Evolutionary conservation across 2,329 filamentous ascomycete species (phyloP).

Genomic region (Cladosporium austrohemisphaericum): DNA sequence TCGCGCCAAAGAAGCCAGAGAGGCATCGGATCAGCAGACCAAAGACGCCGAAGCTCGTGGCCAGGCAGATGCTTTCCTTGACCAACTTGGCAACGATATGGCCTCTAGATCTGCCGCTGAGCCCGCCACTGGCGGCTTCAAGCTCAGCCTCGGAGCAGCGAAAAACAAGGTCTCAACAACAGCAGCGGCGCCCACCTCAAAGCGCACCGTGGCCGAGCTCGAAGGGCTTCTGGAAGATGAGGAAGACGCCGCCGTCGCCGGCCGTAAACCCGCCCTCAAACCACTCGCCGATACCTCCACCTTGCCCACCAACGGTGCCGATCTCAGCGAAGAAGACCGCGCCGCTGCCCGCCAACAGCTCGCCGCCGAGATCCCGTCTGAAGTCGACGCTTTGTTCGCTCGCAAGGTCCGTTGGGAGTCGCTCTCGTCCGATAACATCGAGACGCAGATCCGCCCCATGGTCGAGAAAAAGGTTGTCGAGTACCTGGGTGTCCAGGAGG

Average conservation of each 20-base stretch:
- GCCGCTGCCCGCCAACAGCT: constrained; percentile 75
- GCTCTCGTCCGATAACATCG: constrained; percentile 74
- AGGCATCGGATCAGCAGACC: constrained; percentile 59
- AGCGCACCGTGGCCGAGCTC: constrained; percentile 82
- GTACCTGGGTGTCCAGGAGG: constrained; percentile 91
- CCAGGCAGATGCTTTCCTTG: constrained; percentile 87
- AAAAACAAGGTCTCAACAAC: constrained; percentile 59
- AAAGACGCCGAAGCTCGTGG: constrained; percentile 75
- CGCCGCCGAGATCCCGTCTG: constrained; percentile 83
- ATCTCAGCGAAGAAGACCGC: constrained; percentile 82
- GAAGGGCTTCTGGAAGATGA: constrained; percentile 94
- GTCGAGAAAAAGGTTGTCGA: constrained; percentile 98
- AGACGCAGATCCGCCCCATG: constrained; percentile 86
- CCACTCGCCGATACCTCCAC: constrained; percentile 38
- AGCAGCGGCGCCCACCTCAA: constrained; percentile 29
- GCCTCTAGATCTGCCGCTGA: constrained; percentile 44
- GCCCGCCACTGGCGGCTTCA: constrained; percentile 58
- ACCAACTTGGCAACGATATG: constrained; percentile 76
- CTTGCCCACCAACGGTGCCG: constrained; percentile 72
- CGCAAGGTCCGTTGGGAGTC: constrained; percentile 92
- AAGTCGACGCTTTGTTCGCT: constrained; percentile 82
- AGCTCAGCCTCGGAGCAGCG: constrained; percentile 81
- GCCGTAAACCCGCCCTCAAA: constrained; percentile 38
- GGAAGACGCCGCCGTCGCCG: constrained; percentile 63
- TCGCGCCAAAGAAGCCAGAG: constrained; percentile 71